Base-by-base conservation (phyloP, 2,329 filamentous ascomycete species). In the Penicillium sp. region DNA sequence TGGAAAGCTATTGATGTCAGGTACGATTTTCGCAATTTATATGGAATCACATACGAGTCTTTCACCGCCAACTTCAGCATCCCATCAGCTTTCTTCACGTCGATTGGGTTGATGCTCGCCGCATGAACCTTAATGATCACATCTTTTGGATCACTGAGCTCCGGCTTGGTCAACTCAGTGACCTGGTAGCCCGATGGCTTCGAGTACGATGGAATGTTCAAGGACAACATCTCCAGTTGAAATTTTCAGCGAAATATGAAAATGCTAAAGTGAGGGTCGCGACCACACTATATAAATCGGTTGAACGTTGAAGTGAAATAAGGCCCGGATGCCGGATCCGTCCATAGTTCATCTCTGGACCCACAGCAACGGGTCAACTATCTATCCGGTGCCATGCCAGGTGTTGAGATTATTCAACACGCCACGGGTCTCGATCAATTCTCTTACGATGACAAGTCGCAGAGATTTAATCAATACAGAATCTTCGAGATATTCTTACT, bases 21-120 rank as follows among this genome's bases (percentile, higher is more conserved):
- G 19, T 17, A 37, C 12, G 23, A 47, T 29, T 53, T 54, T 38
- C 35, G 60, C 8, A 40, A 8, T 23, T 12, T 47, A 29, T 9
- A 58, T 33, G 38, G 51, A 6, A 53, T 7, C 33, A 53, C 71
- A 53, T 60, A 76, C 73, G 59, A 35, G 45, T 75, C 73, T 45
- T 68, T 64, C 4, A 74, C 12, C 7, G 68, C 68, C 12, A 68
- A 15, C 48, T 77, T 78, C 38, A 75, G 56, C 0, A 68, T 59
- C 0, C 77, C 77, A 17, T 66, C 65, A 0, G 77, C 78, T 51
- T 73, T 73, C 59, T 77, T 77, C 4, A 80, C 71, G 65, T 81
- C 79, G 3, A 80, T 67, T 0, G 79, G 77, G 58, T 82, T 81
- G 41, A 81, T 69, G 46, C 73, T 75, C 0, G 78, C 78, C 4